A percentile compares a stretch with the other conserved stretches of the same genome.
These are phyloP conservation scores for Rubia balearica DNA, from an alignment of 305 asterid genomes.

Conservation along the genomic window DNA sequence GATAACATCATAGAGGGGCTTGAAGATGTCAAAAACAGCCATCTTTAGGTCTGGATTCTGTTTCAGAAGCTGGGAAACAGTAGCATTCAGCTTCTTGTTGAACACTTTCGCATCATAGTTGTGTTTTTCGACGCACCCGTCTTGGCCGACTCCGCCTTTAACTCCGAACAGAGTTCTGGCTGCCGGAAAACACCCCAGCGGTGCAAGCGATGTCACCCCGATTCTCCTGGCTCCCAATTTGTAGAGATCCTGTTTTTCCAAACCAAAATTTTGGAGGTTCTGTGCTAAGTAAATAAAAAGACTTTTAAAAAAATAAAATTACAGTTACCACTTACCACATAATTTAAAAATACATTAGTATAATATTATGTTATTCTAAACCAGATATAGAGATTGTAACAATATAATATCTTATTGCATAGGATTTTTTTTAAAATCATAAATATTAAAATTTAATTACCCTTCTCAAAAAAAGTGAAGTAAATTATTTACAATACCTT, in stretches of 20 bases:
- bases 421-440: too few species aligned
- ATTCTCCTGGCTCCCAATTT: conserved; percentile 77
- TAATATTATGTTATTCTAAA: too few species aligned
- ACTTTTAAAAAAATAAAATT: too few species aligned
- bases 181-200: conserved; percentile 73
- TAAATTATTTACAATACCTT: too few species aligned
- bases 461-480: too few species aligned
- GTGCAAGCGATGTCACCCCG: conserved; percentile 82
- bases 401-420: too few species aligned
- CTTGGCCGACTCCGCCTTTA: conserved; percentile 22
- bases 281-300: too few species aligned
- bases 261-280: not conserved
- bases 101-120: conserved; percentile 69
- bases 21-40: conserved; percentile 67
- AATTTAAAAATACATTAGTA: too few species aligned
- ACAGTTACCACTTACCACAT: too few species aligned
- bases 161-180: conserved; percentile 58
- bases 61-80: conserved; percentile 50
- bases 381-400: too few species aligned
- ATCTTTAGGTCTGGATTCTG: conserved; percentile 54
- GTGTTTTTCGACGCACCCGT: conserved; percentile 54
- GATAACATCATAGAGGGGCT: conserved; percentile 60
- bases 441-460: too few species aligned
- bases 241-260: conserved; percentile 43
- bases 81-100: conserved; percentile 59